Evolutionary conservation across 352 stramenopile genomes (phyloP), one percentile per base, ranked within the genome.

Genomic region (Phytophthora fragariaefolia): DNA sequence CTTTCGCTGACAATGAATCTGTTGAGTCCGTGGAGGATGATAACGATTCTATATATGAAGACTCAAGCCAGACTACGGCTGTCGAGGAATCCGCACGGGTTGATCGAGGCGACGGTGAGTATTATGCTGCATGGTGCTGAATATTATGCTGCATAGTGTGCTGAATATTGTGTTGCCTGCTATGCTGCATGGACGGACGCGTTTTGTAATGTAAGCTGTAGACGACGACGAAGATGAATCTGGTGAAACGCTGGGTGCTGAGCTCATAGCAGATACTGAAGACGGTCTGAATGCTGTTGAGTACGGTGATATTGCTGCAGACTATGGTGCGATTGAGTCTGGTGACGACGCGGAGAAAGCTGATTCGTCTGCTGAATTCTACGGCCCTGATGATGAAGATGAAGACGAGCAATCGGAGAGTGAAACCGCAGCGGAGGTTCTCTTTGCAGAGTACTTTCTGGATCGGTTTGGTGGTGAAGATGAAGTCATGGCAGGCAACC

Each of bases 221-320:
- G 51, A n/a, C n/a, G n/a, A 45, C 18, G 47, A 57, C 20, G 30
- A 57, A n/a, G 50, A 32, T n/a, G n/a, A n/a, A n/a, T n/a, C n/a
- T n/a, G n/a, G n/a, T n/a, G n/a, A n/a, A n/a, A n/a, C n/a, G n/a
- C n/a, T n/a, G n/a, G n/a, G n/a, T n/a, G n/a, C n/a, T n/a, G n/a
- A n/a, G n/a, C n/a, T n/a, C n/a, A n/a, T n/a, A n/a, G n/a, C n/a
- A n/a, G n/a, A n/a, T n/a, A n/a, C n/a, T n/a, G n/a, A n/a, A n/a
- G n/a, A n/a, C n/a, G n/a, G n/a, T n/a, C n/a, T n/a, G n/a, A n/a
- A n/a, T n/a, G n/a, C n/a, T n/a, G n/a, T n/a, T n/a, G n/a, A n/a
- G n/a, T n/a, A n/a, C n/a, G n/a, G n/a, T n/a, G n/a, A n/a, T n/a
- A n/a, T n/a, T 6, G 36, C 38, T 47, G 50, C 32, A 10, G 9